These are phyloP conservation scores for Xenoacremonium recifei DNA, from an alignment of 2,329 filamentous ascomycete genomes.

Conservation along the genomic window DNA sequence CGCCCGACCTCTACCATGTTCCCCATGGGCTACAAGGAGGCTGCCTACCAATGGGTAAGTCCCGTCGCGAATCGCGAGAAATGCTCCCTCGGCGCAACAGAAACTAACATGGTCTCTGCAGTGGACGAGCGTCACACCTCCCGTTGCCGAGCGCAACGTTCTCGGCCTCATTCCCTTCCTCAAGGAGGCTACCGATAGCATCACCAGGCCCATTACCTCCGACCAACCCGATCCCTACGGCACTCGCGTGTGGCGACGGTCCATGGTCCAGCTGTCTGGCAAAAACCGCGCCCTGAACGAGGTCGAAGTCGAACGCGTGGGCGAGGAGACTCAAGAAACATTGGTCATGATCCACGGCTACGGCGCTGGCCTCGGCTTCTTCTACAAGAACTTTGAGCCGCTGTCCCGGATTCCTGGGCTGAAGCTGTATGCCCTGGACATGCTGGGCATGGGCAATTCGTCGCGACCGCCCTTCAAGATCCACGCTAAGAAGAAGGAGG, in stretches of 20 bases:
- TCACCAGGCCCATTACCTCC: conserved; percentile 42
- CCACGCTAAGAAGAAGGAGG: conserved; percentile 74
- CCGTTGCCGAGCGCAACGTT: conserved; percentile 82
- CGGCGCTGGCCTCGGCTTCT: conserved; percentile 93
- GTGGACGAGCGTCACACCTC: conserved; percentile 85
- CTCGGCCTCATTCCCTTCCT: conserved; percentile 84
- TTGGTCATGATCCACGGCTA: conserved; percentile 97
- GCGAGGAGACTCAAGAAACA: conserved; percentile 77
- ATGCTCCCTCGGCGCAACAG: background rate
- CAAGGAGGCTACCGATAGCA: conserved; percentile 69
- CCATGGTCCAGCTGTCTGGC: conserved; percentile 79
- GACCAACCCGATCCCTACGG: conserved; percentile 74
- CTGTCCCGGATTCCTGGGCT: conserved; percentile 76
- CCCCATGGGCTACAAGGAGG: conserved; percentile 87
- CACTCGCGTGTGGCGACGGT: conserved; percentile 79
- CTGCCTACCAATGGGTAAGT: conserved; percentile 85
- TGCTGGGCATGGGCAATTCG: conserved; percentile 92
- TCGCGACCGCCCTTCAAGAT: conserved; percentile 82
- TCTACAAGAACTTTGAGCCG: conserved; percentile 96
- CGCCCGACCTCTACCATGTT: conserved; percentile 55
- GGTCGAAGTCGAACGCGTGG: conserved; percentile 82
- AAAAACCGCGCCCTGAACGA: conserved; percentile 90
- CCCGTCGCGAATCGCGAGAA: background rate
- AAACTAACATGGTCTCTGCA: conserved; percentile 34
- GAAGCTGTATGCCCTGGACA: conserved; percentile 90